Base-by-base conservation (phyloP, 306 rosid species). In the Ormosia emarginata region DNA sequence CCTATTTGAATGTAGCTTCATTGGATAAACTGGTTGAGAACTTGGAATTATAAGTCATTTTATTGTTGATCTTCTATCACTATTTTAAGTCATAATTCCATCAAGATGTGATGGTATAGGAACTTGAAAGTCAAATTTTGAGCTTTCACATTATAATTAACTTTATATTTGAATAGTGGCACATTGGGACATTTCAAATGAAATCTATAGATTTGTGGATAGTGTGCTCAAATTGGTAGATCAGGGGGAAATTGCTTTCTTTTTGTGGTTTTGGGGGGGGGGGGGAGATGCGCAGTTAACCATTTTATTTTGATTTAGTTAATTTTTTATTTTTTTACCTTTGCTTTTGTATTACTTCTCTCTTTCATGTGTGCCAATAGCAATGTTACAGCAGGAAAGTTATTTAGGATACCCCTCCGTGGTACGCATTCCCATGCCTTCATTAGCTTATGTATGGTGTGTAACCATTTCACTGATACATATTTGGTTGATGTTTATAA, bases 351-450 rank as follows among this genome's bases (percentile, higher is more conserved):
- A 44, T 83, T 30, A 82, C 67, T 74, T 82, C 18, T 43, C 41
- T 71, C 41, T 61, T 55, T 80, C 64, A 84, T 64, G 79, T 81
- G 81, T 86, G 72, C 65, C 79, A 82, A 78, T 87, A 96, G 99
- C 89, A 96, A 96, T 86, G 99, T 93, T 82, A 97, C 98, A 39
- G 99, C 99, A 67, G 99, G 99, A 85, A 93, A 84, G 87, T 85
- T 92, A 85, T 96, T 96, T 53, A 94, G 97, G 80, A 96, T 96
- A 79, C 98, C 99, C 34, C 97, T 96, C 65, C 93, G 97, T 71
- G 99, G 99, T 71, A 96, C 99, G 52, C 99, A 96, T 87, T 96
- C 99, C 57, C 99, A 96, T 93, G 99, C 99, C 82, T 96, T 96
- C 37, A 94, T 96, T 85, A 96, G 99, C 92, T 96, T 98, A 72